phyloP scores from a whole-genome alignment of 257 asterid genomes.

The Eustoma russellianum region DNA sequence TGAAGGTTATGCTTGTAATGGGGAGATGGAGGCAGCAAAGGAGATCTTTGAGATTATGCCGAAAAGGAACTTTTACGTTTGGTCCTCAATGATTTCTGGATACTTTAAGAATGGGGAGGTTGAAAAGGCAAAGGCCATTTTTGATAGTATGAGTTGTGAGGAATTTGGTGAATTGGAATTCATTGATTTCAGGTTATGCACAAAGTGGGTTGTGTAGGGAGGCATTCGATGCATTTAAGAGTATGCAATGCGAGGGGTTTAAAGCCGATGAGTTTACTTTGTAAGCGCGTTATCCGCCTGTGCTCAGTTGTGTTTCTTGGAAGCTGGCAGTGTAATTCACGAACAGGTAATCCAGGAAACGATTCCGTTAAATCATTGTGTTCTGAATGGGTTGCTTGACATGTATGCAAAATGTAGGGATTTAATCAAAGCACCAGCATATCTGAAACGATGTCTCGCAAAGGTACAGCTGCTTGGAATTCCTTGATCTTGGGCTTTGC shows the following conservation, averaged over 20 bases:
- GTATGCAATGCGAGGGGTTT: slow-evolving; percentile 51
- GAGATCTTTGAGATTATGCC: slow-evolving; percentile 50
- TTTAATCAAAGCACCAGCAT: slow-evolving; percentile 37
- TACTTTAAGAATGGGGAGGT: slow-evolving; percentile 61
- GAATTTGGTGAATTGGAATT: slow-evolving; percentile 77
- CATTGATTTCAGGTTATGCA: slow-evolving; percentile 66
- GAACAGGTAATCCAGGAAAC: slow-evolving; percentile 32
- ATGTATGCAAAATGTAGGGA: slow-evolving; percentile 93
- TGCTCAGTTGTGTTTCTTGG: slow-evolving; percentile 61
- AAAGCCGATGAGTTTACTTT: slow-evolving; percentile 69
- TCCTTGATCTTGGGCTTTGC: slow-evolving; percentile 56
- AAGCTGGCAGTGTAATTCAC: slow-evolving; percentile 51
- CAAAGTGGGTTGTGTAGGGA: slow-evolving; percentile 55
- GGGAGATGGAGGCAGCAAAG: slow-evolving; percentile 59
- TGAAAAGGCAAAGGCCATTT: slow-evolving; percentile 41
- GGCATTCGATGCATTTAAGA: slow-evolving; percentile 40
- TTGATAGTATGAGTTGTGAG: slow-evolving; percentile 45
- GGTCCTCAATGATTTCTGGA: slow-evolving; percentile 67
- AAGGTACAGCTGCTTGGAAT: slow-evolving; percentile 49
- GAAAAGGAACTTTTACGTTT: slow-evolving; percentile 42
- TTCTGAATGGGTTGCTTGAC: slow-evolving; percentile 65
- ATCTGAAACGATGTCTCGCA: slow-evolving; percentile 34
- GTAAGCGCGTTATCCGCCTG: slow-evolving; percentile 66
- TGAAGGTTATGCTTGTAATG: slow-evolving; percentile 43
- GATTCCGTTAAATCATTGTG: slow-evolving; percentile 40